Evolutionary conservation across 2,329 filamentous ascomycete species (phyloP).

Genomic region (Exophiala alcalophila): DNA sequence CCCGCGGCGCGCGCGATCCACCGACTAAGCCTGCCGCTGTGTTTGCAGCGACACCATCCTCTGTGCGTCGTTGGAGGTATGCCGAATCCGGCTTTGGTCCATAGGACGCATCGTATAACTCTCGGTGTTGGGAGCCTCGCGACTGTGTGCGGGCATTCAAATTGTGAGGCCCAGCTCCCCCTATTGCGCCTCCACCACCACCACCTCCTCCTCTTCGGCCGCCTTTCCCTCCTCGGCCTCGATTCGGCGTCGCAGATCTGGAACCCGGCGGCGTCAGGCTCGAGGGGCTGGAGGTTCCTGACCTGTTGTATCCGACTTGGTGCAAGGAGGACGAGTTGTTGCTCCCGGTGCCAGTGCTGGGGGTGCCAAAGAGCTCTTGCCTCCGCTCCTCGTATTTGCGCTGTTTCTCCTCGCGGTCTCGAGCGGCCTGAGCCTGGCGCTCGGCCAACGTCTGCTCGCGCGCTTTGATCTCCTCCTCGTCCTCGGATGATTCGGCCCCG

Average conservation of each 20-base stretch:
- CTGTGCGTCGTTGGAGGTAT: conserved; percentile 43
- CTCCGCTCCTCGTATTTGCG: conserved; percentile 83
- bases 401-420: conserved; percentile 83
- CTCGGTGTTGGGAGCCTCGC: conserved; percentile 44
- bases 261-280: conserved; percentile 58
- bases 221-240: conserved; percentile 35
- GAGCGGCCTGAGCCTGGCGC: conserved; percentile 71
- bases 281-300: conserved; percentile 62
- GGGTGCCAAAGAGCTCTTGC: conserved; percentile 77
- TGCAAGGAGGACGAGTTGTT: conserved; percentile 3
- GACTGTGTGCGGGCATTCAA: conserved; percentile 28
- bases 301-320: conserved; percentile 31
- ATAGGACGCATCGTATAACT: conserved; percentile 77
- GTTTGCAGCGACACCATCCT: no score
- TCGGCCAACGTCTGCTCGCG: conserved; percentile 70
- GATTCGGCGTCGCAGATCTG: conserved; percentile 36
- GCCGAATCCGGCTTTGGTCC: conserved; percentile 60
- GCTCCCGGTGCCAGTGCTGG: conserved; percentile 29
- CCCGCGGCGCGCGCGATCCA: no score
- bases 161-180: conserved; percentile 38
- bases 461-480: conserved; percentile 59
- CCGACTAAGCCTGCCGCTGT: no score
- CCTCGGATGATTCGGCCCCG: conserved; percentile 56
- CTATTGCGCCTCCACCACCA: conserved; percentile 18
- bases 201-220: conserved; percentile 17